Evolutionary conservation across 163 green algal genomes (phyloP).

Genomic region (Picocystis sp.): DNA sequence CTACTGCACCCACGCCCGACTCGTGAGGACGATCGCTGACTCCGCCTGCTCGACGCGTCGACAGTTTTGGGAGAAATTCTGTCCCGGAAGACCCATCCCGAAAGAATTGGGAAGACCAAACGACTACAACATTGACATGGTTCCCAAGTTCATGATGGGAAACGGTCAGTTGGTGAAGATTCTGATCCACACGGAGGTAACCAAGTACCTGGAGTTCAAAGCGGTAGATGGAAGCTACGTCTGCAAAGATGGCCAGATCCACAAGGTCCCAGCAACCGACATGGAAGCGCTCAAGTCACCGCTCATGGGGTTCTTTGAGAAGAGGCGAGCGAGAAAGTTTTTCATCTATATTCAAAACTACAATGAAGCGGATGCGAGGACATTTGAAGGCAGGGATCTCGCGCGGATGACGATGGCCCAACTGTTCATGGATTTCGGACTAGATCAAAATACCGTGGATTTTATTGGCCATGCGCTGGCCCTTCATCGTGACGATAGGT

Average conservation of each 20-base stretch:
- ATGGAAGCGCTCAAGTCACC: constrained; percentile 77
- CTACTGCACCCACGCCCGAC: too few species aligned
- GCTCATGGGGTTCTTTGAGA: constrained; percentile 97
- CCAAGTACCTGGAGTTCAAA: constrained; percentile 99
- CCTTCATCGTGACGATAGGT: constrained; percentile 49
- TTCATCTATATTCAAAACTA: constrained; percentile 93
- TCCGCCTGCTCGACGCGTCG: too few species aligned
- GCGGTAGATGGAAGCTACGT: constrained; percentile 90
- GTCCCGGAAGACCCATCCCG: constrained; percentile 42
- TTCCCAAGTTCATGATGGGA: constrained; percentile 99
- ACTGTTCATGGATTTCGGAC: constrained; percentile 39
- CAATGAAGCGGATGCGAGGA: constrained; percentile 54
- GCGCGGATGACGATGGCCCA: constrained; percentile 64
- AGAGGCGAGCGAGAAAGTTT: constrained; percentile 81
- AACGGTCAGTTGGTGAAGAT: constrained; percentile 66
- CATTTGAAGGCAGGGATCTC: constrained; percentile 75
- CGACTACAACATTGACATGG: constrained; percentile 97
- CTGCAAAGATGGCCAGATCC: constrained; percentile 43
- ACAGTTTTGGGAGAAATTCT: constrained; percentile 67
- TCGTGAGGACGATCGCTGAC: too few species aligned
- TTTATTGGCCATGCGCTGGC: constrained; percentile 94
- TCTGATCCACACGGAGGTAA: constrained; percentile 91
- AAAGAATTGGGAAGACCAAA: constrained; percentile 56
- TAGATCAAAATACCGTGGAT: constrained; percentile 53
- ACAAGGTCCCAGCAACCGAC: constrained; percentile 81